Evolutionary conservation across 2,329 filamentous ascomycete species (phyloP).

Genomic region (Ilyonectria mors-panacis): DNA sequence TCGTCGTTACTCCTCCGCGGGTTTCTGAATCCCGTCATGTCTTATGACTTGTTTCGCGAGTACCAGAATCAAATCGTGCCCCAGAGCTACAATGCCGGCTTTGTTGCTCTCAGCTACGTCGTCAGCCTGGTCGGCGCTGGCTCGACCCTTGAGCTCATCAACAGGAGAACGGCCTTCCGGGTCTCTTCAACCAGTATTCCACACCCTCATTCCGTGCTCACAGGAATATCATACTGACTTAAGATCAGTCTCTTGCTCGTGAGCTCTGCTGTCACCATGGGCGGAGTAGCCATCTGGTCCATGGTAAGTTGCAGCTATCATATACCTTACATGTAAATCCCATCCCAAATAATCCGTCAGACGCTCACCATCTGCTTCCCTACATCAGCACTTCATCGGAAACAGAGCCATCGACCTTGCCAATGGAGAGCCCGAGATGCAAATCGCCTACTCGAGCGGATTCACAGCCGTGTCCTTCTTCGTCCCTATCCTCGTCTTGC

Average conservation of each 20-base stretch:
- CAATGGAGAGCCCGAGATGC: constrained; percentile 72
- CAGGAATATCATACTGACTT: constrained; percentile 10
- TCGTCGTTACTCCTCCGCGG: background rate
- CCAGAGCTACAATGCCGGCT: constrained; percentile 66
- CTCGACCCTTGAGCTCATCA: constrained; percentile 86
- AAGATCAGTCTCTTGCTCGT: constrained; percentile 71
- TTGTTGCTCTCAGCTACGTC: constrained; percentile 57
- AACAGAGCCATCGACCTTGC: constrained; percentile 84
- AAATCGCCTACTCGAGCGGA: constrained; percentile 80
- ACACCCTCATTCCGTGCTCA: background rate
- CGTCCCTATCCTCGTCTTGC: constrained; percentile 81
- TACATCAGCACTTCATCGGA: constrained; percentile 69
- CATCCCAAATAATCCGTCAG: background rate
- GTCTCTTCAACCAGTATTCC: constrained; percentile 77
- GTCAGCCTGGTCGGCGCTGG: constrained; percentile 84
- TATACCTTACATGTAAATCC: constrained; percentile 30
- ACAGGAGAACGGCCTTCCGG: constrained; percentile 80
- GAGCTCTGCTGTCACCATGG: constrained; percentile 78
- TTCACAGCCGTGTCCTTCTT: constrained; percentile 86
- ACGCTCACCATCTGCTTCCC: constrained; percentile 1
- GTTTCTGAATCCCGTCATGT: constrained; percentile 34
- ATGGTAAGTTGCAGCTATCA: constrained; percentile 62
- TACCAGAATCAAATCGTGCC: constrained; percentile 64
- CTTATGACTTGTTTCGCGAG: constrained; percentile 53
- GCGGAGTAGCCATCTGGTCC: constrained; percentile 81